These are phyloP conservation scores for Colletotrichum truncatum DNA, from an alignment of 2,329 filamentous ascomycete genomes.

Conservation along the genomic window DNA sequence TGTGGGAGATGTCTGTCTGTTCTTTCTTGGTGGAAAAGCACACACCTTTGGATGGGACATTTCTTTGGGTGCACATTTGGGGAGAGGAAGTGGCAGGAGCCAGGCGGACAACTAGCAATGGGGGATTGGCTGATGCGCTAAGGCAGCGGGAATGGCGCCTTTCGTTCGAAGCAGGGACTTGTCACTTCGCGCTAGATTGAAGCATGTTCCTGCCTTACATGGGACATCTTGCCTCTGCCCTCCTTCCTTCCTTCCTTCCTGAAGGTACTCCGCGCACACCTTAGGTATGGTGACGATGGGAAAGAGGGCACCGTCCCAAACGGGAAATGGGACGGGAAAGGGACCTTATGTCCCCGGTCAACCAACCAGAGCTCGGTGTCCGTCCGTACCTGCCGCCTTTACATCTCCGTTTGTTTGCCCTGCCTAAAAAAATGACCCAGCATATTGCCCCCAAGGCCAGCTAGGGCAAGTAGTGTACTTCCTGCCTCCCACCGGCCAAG, in stretches of 20 bases:
- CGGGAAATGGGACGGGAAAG: not conserved
- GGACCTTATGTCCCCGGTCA: not conserved
- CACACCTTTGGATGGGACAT: no score
- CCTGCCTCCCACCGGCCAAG: not conserved
- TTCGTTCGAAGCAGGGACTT: not conserved
- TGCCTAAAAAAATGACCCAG: no score
- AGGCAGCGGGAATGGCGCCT: not conserved
- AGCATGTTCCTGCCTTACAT: no score
- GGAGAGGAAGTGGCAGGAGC: not conserved
- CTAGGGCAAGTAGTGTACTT: not conserved
- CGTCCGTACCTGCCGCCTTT: constrained; percentile 5
- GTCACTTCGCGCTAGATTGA: not conserved
- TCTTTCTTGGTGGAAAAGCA: no score
- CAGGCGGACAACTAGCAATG: not conserved
- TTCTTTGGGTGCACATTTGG: no score
- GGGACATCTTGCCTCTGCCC: no score
- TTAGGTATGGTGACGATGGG: not conserved
- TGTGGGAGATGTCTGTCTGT: constrained; percentile 11
- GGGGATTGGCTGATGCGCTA: constrained; percentile 2
- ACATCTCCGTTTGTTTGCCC: not conserved
- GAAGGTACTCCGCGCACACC: no score
- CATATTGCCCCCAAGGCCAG: not conserved
- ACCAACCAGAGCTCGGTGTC: not conserved
- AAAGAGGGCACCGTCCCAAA: not conserved
- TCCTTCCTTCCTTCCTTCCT: no score